Evolutionary conservation across 805 yeast species (phyloP).

Genomic region (Hanseniaspora taiwanica): DNA sequence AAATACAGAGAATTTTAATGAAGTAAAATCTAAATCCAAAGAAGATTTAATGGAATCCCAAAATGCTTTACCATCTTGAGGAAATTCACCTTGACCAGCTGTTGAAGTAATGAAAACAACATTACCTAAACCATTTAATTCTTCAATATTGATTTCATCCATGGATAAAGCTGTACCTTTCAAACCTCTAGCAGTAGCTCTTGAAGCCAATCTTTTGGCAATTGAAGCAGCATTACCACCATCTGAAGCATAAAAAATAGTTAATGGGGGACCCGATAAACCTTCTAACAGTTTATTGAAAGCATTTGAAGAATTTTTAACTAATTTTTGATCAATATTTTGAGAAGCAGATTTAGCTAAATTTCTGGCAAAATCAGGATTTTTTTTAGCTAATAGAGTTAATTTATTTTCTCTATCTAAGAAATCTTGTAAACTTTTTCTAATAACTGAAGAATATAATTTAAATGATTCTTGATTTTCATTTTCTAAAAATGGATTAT

Average conservation of each 20-base stretch:
- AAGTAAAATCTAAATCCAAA: constrained; percentile 48
- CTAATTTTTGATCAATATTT: constrained; percentile 45
- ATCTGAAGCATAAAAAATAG: constrained; percentile 79
- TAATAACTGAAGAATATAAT: constrained; percentile 73
- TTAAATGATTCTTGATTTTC: constrained; percentile 48
- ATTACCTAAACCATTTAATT: constrained; percentile 45
- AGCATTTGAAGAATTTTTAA: constrained; percentile 60
- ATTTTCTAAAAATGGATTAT: constrained; percentile 43
- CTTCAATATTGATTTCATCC: constrained; percentile 55
- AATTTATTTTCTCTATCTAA: constrained; percentile 83
- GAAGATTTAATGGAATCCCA: constrained; percentile 64
- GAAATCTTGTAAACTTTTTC: constrained; percentile 63
- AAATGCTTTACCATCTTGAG: constrained; percentile 62
- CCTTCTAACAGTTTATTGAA: constrained; percentile 70
- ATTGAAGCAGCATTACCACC: constrained; percentile 79
- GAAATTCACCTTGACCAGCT: constrained; percentile 92
- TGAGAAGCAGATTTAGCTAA: constrained; percentile 50
- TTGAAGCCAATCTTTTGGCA: constrained; percentile 65
- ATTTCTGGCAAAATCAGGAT: constrained; percentile 68
- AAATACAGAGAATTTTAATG: constrained; percentile 56
- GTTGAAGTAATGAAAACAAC: constrained; percentile 76
- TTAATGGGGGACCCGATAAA: constrained; percentile 81
- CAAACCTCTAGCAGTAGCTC: constrained; percentile 67
- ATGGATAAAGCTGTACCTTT: constrained; percentile 41
- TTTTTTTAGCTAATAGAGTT: constrained; percentile 54